Percentiles rank a stretch among this genome's conserved stretches.
These are phyloP conservation scores for Macrophomina phaseolina DNA, from an alignment of 2,329 filamentous ascomycete species.

Conservation along the genomic window DNA sequence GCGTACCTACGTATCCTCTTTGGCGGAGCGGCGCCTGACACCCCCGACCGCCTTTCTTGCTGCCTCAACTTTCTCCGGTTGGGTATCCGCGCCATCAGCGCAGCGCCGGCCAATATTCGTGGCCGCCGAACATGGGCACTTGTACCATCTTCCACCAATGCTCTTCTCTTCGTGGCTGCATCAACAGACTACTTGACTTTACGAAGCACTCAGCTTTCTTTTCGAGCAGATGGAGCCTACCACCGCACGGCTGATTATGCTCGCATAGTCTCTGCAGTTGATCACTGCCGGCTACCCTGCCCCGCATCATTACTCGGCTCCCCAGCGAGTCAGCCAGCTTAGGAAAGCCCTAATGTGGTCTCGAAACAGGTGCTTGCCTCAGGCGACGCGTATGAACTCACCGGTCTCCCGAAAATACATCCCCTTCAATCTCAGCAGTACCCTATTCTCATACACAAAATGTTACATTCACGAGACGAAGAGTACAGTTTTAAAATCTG, in stretches of 20 bases:
- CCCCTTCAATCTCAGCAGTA: too few species aligned
- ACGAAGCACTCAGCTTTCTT: neutral
- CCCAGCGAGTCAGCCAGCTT: too few species aligned
- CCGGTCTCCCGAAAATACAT: too few species aligned
- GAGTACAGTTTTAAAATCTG: neutral
- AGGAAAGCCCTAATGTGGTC: too few species aligned
- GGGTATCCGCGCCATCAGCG: constrained; percentile 8
- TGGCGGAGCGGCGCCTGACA: constrained; percentile 17
- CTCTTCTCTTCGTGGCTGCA: neutral
- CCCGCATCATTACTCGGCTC: too few species aligned
- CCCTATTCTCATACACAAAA: too few species aligned
- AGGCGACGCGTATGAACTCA: too few species aligned
- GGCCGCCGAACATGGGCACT: neutral
- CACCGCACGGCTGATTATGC: neutral
- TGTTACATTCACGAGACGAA: neutral
- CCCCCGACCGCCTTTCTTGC: constrained; percentile 18
- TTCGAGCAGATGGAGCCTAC: neutral
- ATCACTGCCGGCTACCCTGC: too few species aligned
- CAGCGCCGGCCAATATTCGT: neutral
- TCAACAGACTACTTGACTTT: neutral
- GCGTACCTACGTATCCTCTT: constrained; percentile 18
- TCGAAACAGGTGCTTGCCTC: too few species aligned
- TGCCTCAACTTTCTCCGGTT: constrained; percentile 7
- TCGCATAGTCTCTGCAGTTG: neutral
- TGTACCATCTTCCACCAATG: neutral